phyloP scores from a whole-genome alignment of 768 basidiomycete genomes.

The Termitomyces sp. region DNA sequence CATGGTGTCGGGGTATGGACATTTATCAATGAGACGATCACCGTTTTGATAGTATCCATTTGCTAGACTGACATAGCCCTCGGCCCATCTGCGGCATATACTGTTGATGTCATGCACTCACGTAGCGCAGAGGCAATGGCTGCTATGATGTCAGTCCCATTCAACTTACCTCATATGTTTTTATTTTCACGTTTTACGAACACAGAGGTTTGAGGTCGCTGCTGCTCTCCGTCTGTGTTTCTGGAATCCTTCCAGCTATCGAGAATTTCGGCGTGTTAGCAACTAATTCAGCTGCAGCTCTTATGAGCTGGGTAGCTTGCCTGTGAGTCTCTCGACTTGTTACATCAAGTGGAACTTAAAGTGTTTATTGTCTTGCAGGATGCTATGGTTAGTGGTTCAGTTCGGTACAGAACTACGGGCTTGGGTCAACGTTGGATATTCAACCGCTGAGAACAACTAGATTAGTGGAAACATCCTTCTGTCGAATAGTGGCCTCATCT shows the following conservation, averaged over 20 bases:
- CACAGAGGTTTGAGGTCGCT: constrained; percentile 45
- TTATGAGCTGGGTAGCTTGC: constrained; percentile 47
- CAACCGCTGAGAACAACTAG: constrained; percentile 36
- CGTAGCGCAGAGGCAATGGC: constrained; percentile 65
- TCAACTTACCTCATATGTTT: background rate
- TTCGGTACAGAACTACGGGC: constrained; percentile 57
- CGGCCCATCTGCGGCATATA: constrained; percentile 52
- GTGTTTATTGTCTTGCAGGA: constrained; percentile 26
- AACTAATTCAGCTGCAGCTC: constrained; percentile 45
- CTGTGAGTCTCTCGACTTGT: constrained; percentile 33
- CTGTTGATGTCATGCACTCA: constrained; percentile 55
- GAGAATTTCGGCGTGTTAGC: constrained; percentile 45
- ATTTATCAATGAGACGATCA: background rate
- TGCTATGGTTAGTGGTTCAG: constrained; percentile 48
- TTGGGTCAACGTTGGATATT: constrained; percentile 55
- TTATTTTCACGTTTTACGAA: background rate
- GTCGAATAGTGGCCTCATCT: background rate
- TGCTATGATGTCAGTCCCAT: constrained; percentile 42
- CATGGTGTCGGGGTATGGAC: constrained; percentile 60
- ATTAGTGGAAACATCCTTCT: background rate
- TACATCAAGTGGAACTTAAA: background rate
- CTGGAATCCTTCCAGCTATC: constrained; percentile 51
- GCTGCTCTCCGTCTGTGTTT: constrained; percentile 37
- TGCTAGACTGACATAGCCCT: constrained; percentile 53
- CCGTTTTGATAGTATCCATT: background rate